Evolutionary conservation across 495 filamentous ascomycete species (phyloP), one percentile per base, ranked within the genome.

Genomic region (Penicillium bialowiezense): DNA sequence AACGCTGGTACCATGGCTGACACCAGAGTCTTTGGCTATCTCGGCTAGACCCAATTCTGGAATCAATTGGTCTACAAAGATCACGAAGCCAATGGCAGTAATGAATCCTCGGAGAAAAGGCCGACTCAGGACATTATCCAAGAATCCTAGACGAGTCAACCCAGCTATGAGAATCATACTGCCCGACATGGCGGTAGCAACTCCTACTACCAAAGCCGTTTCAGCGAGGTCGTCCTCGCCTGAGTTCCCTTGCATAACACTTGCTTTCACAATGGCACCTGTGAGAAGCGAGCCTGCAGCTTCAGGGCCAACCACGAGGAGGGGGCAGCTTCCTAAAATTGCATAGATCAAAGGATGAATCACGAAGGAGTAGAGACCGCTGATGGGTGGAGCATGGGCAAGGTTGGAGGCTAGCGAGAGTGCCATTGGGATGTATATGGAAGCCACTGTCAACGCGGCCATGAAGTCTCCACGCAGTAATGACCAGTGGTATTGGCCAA

Each of bases 361-460:
- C 41, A 93, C 89, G 61, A 97, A 99, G 21, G 85, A 83, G 63
- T 97, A 97, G 17, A 99, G 77, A n/a, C 93, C 93, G 61, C 95
- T 90, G 68, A 97, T 90, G 0, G 93, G 85, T 7, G 92, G 91
- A 13, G 96, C 82, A 59, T 97, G 92, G 6, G 86, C 93, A 32
- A 99, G 83, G 65, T 97, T 99, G 21, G 87, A 82, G n/a, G 92
- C 90, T 50, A 91, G 79, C 4, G 91, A 97, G 21, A 99, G 79
- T 0, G 92, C 85, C 92, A 99, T 97, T 20, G 93, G 93, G 31
- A 99, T 88, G 60, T 99, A 99, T 72, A 99, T 91, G 12, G 91
- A 96, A 1, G 92, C 90, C 69, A 99, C 85, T 2, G 93, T 97
- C 44, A 97, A 65, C 37, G 88, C 78, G 10, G 93, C 91, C 8